A percentile compares a stretch with the other conserved stretches of the same genome.
Conservation (phyloP, 2,329 filamentous ascomycete species). For the Aspergillus aculeatus region DNA sequence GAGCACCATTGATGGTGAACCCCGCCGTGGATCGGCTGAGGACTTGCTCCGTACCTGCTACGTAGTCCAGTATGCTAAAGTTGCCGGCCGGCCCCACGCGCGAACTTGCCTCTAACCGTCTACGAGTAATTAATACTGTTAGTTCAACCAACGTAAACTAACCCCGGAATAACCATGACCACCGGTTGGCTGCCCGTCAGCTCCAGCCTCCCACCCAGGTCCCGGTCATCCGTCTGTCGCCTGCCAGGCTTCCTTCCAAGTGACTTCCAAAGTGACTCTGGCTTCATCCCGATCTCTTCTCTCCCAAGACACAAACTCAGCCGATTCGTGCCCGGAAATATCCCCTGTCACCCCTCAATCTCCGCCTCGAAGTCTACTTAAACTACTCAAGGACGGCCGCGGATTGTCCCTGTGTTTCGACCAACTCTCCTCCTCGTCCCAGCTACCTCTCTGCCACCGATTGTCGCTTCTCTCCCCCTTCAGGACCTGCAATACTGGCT, state of each 20-base stretch:
- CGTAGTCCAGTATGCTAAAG: not conserved
- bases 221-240: not conserved
- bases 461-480: not conserved
- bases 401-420: not conserved
- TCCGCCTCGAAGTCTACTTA: not conserved
- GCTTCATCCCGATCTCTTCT: not conserved
- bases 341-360: not conserved
- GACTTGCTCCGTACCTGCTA: not conserved
- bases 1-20: not conserved
- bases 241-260: not conserved
- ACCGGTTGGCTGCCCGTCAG: not conserved
- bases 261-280: not conserved
- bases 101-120: not conserved
- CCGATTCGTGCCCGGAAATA: not conserved
- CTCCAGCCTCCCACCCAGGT: not conserved
- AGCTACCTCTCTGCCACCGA: not conserved
- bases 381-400: not conserved
- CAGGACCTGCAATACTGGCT: not conserved
- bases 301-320: not conserved
- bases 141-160: not conserved
- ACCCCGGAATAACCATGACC: constrained; percentile 3
- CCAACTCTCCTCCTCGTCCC: not conserved
- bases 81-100: constrained; percentile 3
- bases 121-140: no score
- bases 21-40: not conserved